A percentile compares a stretch with the other conserved stretches of the same genome.
Conservation (phyloP, 495 filamentous ascomycete species). For the Xylaria longipes region DNA sequence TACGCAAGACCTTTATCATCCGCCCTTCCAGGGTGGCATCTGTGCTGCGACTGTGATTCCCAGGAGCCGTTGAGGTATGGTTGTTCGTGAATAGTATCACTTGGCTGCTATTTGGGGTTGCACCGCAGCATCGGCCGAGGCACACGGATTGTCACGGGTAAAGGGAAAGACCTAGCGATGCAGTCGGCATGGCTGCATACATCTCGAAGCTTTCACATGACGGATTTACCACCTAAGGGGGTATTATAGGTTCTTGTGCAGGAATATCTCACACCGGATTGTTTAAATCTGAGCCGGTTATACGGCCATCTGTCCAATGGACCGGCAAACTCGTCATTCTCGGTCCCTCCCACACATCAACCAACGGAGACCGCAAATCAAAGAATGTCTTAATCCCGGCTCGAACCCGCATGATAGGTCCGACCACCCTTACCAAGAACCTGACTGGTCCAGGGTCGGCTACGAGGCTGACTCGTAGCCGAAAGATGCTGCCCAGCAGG, state of each 20-base stretch:
- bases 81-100: constrained; percentile 20
- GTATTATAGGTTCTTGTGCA: constrained; percentile 19
- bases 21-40: background rate
- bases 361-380: constrained; percentile 23
- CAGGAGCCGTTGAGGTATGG: background rate
- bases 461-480: constrained; percentile 23
- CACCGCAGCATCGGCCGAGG: constrained; percentile 17
- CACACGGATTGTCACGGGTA: constrained; percentile 9
- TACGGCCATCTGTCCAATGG: constrained; percentile 34
- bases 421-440: constrained; percentile 20
- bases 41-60: constrained; percentile 1
- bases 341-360: constrained; percentile 14
- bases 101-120: constrained; percentile 22
- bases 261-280: constrained; percentile 42
- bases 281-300: constrained; percentile 40
- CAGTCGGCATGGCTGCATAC: constrained; percentile 24
- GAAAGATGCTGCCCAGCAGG: constrained; percentile 8
- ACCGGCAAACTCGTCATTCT: constrained; percentile 19
- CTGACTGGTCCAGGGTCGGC: constrained; percentile 17
- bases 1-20: background rate
- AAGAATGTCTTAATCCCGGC: constrained; percentile 16
- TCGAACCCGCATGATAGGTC: constrained; percentile 20
- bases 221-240: constrained; percentile 7
- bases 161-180: constrained; percentile 26
- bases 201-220: constrained; percentile 37